Conservation (phyloP, 2,329 filamentous ascomycete species). For the Cadophora luteo-olivacea region DNA sequence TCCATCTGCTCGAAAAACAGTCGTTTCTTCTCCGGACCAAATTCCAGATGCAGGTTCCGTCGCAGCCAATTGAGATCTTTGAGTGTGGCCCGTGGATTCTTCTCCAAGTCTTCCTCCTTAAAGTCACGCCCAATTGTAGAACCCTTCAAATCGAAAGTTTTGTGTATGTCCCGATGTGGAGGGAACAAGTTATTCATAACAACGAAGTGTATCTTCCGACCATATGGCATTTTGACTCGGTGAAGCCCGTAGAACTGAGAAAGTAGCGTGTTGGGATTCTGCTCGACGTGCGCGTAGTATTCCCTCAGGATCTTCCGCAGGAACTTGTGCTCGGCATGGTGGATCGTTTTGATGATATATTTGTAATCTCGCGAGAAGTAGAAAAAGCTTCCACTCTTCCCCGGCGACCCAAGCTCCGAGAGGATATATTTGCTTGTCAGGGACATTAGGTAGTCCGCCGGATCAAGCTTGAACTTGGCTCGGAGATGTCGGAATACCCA, state of each 20-base stretch:
- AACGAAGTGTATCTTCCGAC: conserved; percentile 98
- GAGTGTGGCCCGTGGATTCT: conserved; percentile 89
- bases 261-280: conserved; percentile 95
- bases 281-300: conserved; percentile 90
- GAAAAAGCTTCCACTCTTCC: conserved; percentile 99
- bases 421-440: conserved; percentile 98
- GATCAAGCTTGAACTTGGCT: conserved; percentile 86
- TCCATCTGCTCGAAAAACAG: conserved; percentile 90
- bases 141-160: conserved; percentile 95
- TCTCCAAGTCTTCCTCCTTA: conserved; percentile 83
- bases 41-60: conserved; percentile 82
- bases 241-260: conserved; percentile 98
- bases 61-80: conserved; percentile 98
- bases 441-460: conserved; percentile 97
- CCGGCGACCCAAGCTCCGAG: conserved; percentile 94
- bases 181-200: conserved; percentile 99
- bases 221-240: conserved; percentile 97
- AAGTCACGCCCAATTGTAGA: conserved; percentile 94
- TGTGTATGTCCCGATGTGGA: conserved; percentile 94
- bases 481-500: conserved; percentile 98
- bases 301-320: conserved; percentile 84
- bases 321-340: conserved; percentile 92
- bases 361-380: conserved; percentile 99
- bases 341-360: conserved; percentile 99
- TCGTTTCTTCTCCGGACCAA: conserved; percentile 86